Conservation (phyloP, 2,329 filamentous ascomycete species). For the Aspergillus eucalypticola region DNA sequence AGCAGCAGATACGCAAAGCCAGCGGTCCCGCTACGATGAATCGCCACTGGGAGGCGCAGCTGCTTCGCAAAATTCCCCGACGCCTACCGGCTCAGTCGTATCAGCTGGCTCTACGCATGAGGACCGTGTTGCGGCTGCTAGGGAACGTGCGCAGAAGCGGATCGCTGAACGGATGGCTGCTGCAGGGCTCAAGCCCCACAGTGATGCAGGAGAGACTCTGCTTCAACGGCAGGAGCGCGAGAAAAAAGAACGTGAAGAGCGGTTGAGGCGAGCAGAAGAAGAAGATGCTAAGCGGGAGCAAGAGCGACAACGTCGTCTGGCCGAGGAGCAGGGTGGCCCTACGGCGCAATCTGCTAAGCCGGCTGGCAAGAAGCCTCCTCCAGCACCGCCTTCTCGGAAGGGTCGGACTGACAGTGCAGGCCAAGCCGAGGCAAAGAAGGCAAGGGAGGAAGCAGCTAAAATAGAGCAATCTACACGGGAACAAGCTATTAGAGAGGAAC, state of each 20-base stretch:
- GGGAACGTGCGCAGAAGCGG: constrained; percentile 92
- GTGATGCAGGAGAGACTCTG: constrained; percentile 75
- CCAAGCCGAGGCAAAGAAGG: constrained; percentile 59
- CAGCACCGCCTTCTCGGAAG: constrained; percentile 71
- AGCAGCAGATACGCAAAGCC: constrained; percentile 49
- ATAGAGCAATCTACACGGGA: constrained; percentile 61
- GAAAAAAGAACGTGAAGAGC: constrained; percentile 80
- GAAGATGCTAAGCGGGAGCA: constrained; percentile 87
- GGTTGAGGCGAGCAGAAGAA: constrained; percentile 85
- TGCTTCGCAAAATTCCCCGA: constrained; percentile 43
- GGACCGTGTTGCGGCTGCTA: constrained; percentile 92
- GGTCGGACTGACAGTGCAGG: constrained; percentile 56
- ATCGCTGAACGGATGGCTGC: constrained; percentile 96
- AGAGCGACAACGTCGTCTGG: constrained; percentile 79
- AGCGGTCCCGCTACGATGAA: constrained; percentile 54
- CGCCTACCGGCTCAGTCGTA: constrained; percentile 59
- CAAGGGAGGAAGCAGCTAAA: constrained; percentile 61
- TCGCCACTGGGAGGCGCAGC: constrained; percentile 48
- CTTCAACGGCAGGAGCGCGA: constrained; percentile 87
- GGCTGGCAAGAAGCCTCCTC: constrained; percentile 70
- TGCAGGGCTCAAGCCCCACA: constrained; percentile 81
- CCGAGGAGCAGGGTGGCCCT: constrained; percentile 66
- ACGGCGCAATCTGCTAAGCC: constrained; percentile 59
- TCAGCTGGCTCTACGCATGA: constrained; percentile 90
- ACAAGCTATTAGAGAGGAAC: constrained; percentile 61